phyloP scores from a whole-genome alignment of 148 eudicot genomes.

The Fallopia convolvulus region DNA sequence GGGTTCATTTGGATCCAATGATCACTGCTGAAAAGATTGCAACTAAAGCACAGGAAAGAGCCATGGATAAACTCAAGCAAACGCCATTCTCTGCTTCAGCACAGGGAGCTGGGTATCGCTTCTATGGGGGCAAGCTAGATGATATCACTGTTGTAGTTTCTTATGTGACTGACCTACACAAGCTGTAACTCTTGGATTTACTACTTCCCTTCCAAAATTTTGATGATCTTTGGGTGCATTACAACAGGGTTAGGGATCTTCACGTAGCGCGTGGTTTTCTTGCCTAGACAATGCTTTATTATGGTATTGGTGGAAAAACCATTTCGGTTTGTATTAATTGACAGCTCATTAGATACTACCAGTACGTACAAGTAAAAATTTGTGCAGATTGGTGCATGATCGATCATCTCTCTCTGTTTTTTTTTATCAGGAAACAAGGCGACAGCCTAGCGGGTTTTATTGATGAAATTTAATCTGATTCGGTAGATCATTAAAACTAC shows the following conservation, averaged over 20 bases:
- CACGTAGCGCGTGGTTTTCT: not conserved
- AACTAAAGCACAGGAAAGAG: constrained; percentile 52
- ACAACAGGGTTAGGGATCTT: not conserved
- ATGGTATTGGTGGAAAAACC: not conserved
- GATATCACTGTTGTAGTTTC: constrained; percentile 14
- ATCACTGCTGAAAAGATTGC: constrained; percentile 60
- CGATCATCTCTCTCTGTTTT: no score
- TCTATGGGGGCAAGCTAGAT: constrained; percentile 59
- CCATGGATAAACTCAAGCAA: constrained; percentile 39
- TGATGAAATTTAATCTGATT: no score
- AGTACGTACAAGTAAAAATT: no score
- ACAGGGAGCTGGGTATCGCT: constrained; percentile 62
- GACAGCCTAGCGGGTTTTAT: no score
- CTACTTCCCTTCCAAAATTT: not conserved
- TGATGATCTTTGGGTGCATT: not conserved
- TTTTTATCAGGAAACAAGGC: no score
- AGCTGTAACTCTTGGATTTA: not conserved
- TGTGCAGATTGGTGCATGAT: no score
- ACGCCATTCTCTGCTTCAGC: constrained; percentile 81
- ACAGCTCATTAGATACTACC: no score
- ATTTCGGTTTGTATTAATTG: not conserved
- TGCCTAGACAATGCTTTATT: not conserved
- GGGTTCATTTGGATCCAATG: constrained; percentile 42
- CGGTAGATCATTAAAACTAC: no score
- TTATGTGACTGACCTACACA: constrained; percentile 10